phyloP scores from a whole-genome alignment of 768 basidiomycete genomes.

The Tricholoma furcatifolium region DNA sequence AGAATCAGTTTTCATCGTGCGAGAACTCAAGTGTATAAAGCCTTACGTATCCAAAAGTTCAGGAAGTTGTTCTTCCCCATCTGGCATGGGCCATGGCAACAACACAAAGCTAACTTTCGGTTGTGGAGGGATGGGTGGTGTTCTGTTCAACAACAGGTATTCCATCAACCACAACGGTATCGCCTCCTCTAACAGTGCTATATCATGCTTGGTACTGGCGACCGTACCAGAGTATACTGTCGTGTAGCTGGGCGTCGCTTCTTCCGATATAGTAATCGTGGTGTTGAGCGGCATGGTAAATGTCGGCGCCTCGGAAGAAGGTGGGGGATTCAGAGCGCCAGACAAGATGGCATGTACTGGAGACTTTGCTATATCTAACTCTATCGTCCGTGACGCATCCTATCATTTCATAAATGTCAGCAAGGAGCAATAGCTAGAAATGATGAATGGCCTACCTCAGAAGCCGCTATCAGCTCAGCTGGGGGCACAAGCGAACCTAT shows the following conservation, averaged over 20 bases:
- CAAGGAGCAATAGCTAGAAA: not conserved
- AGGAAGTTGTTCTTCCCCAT: constrained; percentile 62
- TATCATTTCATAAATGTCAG: not conserved
- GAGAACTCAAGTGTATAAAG: not conserved
- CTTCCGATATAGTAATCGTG: constrained; percentile 78
- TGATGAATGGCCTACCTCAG: constrained; percentile 17
- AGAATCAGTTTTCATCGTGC: constrained; percentile 1
- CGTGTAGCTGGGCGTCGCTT: constrained; percentile 70
- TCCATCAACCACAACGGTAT: constrained; percentile 91
- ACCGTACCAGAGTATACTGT: constrained; percentile 77
- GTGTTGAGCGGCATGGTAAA: constrained; percentile 58
- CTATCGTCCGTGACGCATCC: constrained; percentile 18
- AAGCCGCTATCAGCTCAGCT: constrained; percentile 21
- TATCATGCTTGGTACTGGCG: constrained; percentile 43
- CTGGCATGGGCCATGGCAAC: constrained; percentile 67
- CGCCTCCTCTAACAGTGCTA: constrained; percentile 59
- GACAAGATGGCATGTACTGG: constrained; percentile 56
- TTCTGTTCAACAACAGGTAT: constrained; percentile 72
- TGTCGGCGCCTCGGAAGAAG: constrained; percentile 69
- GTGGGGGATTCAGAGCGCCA: constrained; percentile 61
- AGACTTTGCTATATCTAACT: constrained; percentile 37
- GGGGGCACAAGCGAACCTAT: constrained; percentile 22
- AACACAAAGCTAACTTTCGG: constrained; percentile 89
- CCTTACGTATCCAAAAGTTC: constrained; percentile 84
- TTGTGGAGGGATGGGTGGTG: constrained; percentile 44